Percentiles rank a stretch among this genome's conserved stretches.
phyloP scores from a whole-genome alignment of 2,329 filamentous ascomycete genomes.

The Fusarium drepaniforme region DNA sequence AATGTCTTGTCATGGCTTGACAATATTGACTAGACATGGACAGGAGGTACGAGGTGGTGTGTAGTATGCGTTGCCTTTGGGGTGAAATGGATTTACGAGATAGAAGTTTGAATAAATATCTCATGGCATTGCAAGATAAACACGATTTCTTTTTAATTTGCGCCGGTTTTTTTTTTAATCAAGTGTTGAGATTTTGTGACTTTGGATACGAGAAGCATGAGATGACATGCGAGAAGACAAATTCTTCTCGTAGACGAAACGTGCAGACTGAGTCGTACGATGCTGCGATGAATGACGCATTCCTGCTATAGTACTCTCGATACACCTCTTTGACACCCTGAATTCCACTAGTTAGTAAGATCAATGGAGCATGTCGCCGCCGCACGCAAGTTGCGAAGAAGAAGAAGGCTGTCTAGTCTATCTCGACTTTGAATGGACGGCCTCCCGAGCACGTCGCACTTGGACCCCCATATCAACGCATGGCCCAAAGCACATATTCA shows the following conservation, averaged over 20 bases:
- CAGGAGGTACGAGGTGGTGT: neutral
- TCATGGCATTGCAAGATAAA: neutral
- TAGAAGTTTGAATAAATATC: neutral
- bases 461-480: neutral
- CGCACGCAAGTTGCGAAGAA: neutral
- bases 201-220: neutral
- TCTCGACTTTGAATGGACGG: no score
- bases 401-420: no score
- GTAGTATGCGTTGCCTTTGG: neutral
- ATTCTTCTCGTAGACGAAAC: neutral
- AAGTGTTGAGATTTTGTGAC: neutral
- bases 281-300: neutral
- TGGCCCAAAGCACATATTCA: neutral
- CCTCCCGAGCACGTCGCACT: neutral
- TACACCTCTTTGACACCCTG: neutral
- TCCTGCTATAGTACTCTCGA: neutral
- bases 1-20: neutral
- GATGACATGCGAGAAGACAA: neutral
- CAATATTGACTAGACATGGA: neutral
- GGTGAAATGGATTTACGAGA: neutral
- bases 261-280: neutral
- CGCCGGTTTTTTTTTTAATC: neutral
- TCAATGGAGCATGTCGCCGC: accelerated
- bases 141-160: neutral
- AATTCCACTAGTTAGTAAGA: no score